phyloP scores from a whole-genome alignment of 176 grass and related monocot species.

The Oryza glumipatula region DNA sequence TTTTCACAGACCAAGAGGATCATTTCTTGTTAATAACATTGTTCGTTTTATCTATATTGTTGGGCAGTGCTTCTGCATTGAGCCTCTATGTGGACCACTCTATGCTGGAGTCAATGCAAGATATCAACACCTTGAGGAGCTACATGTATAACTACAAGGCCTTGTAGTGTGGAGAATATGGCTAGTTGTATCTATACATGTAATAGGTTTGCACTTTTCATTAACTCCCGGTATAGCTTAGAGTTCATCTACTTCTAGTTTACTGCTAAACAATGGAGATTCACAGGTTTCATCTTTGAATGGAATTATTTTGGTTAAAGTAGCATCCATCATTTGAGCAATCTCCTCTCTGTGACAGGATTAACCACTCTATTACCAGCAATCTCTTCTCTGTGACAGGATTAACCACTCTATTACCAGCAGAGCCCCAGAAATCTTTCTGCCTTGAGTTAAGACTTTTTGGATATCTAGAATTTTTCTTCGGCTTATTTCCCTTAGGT shows the following conservation, averaged over 20 bases:
- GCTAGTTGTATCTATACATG: not conserved
- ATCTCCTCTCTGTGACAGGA: no score
- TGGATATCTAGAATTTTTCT: no score
- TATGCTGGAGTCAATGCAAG: conserved; percentile 64
- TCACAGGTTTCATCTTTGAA: not conserved
- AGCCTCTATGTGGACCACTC: conserved; percentile 81
- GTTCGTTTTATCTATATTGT: conserved; percentile 28
- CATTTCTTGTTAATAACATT: not conserved
- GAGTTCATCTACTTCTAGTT: not conserved
- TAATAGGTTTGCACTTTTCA: not conserved
- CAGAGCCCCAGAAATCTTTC: no score
- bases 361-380: no score
- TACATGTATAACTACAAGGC: conserved; percentile 94
- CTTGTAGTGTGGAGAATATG: conserved; percentile 38
- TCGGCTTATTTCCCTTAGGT: no score
- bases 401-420: no score
- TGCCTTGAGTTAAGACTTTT: no score
- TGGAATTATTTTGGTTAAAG: not conserved
- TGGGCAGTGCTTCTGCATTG: conserved; percentile 63
- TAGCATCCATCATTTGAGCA: no score
- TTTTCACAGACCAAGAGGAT: not conserved
- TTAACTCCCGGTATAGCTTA: not conserved
- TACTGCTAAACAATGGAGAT: not conserved
- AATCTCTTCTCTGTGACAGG: no score
- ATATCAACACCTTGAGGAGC: conserved; percentile 70